Conservation (phyloP, 2,329 filamentous ascomycete genomes). For the Fusarium floridanum region DNA sequence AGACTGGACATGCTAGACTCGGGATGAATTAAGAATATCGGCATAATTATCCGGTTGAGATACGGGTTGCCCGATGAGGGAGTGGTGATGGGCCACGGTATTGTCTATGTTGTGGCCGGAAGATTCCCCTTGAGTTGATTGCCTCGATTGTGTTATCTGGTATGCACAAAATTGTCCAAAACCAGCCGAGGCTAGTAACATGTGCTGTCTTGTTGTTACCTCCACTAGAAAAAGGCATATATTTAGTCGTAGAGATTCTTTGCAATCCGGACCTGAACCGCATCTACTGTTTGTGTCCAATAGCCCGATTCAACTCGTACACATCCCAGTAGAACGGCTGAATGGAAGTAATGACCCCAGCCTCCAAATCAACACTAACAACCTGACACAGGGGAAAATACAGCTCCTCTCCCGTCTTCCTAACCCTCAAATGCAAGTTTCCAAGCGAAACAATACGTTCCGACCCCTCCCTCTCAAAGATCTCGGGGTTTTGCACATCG, state of each 20-base stretch:
- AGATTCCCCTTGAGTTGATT: no score
- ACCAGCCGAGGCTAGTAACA: background rate
- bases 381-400: slow-evolving; percentile 48
- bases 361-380: slow-evolving; percentile 50
- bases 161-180: background rate
- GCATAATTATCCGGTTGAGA: background rate
- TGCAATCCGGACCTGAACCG: no score
- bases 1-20: background rate
- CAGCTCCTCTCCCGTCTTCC: slow-evolving; percentile 48
- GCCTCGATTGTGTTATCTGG: background rate
- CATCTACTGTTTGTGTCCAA: slow-evolving; percentile 31
- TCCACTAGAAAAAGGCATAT: fast-evolving
- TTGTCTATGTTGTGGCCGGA: background rate
- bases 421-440: slow-evolving; percentile 45
- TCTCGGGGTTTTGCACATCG: slow-evolving; percentile 48
- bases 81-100: background rate
- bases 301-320: slow-evolving; percentile 37
- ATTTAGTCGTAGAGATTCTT: background rate
- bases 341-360: slow-evolving; percentile 48
- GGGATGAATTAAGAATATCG: background rate
- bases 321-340: slow-evolving; percentile 55
- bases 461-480: slow-evolving; percentile 49
- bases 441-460: slow-evolving; percentile 46
- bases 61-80: background rate
- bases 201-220: background rate